Percentiles rank a stretch among this genome's conserved stretches.
phyloP scores from a whole-genome alignment of 306 rosid species.

The Dryas alaskensis region DNA sequence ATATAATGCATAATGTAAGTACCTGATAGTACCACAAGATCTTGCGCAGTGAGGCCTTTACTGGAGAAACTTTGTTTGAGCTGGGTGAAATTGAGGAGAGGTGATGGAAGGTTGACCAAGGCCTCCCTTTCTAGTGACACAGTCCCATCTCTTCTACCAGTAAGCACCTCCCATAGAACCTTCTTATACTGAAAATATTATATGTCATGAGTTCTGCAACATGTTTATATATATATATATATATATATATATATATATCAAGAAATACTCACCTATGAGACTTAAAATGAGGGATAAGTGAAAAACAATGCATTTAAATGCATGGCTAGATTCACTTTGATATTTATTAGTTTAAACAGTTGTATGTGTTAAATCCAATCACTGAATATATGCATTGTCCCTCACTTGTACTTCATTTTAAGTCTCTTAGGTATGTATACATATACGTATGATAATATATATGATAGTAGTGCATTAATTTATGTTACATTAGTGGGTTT shows the following conservation, averaged over 20 bases:
- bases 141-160: conserved; percentile 66
- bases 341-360: not conserved
- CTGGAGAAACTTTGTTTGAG: conserved; percentile 39
- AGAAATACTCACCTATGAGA: no score
- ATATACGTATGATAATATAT: no score
- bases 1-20: not conserved
- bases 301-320: no score
- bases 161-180: conserved; percentile 51
- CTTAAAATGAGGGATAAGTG: no score
- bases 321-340: no score
- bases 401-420: no score
- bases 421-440: no score
- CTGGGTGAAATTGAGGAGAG: conserved; percentile 40
- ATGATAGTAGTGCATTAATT: no score
- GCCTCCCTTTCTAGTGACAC: conserved; percentile 31
- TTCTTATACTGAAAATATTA: conserved; percentile 34
- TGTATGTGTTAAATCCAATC: no score
- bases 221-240: not conserved
- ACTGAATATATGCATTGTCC: no score
- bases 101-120: conserved; percentile 38
- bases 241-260: not conserved
- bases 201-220: no score
- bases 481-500: no score
- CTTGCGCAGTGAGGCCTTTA: conserved; percentile 40
- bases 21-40: conserved; percentile 63